Percentiles rank a stretch among this genome's conserved stretches.
phyloP scores from a whole-genome alignment of 805 yeast genomes.

The Lachancea sp. region DNA sequence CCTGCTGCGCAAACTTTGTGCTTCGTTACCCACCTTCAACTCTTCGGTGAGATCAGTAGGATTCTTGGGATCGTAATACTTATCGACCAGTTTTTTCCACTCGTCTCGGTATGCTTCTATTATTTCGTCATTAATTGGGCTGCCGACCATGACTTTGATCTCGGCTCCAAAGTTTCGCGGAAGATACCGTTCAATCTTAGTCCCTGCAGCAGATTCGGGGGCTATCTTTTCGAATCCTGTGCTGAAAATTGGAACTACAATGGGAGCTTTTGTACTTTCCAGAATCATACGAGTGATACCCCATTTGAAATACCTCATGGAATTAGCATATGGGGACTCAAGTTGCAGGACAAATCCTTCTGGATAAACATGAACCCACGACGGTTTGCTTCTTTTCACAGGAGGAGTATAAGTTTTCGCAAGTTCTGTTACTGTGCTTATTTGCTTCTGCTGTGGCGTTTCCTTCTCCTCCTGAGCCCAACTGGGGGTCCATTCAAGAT shows the following conservation, averaged over 20 bases:
- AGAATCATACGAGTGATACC: constrained; percentile 80
- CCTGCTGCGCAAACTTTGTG: constrained; percentile 57
- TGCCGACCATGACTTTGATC: constrained; percentile 65
- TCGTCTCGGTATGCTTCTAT: constrained; percentile 56
- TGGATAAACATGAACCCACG: constrained; percentile 94
- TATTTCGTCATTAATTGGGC: constrained; percentile 52
- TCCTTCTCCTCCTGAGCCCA: constrained; percentile 4
- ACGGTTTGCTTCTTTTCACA: constrained; percentile 53
- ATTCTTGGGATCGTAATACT: constrained; percentile 43
- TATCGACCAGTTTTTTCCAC: constrained; percentile 61
- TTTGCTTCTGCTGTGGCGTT: neutral
- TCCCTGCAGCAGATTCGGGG: constrained; percentile 61
- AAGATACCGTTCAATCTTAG: constrained; percentile 48
- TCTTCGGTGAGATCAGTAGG: constrained; percentile 56
- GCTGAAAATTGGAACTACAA: constrained; percentile 78
- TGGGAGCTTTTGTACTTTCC: constrained; percentile 78
- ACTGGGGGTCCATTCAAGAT: constrained; percentile 37
- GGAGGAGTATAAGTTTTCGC: constrained; percentile 42
- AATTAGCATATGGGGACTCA: constrained; percentile 68
- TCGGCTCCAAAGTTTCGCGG: constrained; percentile 64
- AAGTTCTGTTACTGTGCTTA: neutral
- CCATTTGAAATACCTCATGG: constrained; percentile 95
- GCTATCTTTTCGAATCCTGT: constrained; percentile 82
- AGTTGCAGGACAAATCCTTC: constrained; percentile 90
- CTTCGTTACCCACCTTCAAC: constrained; percentile 58